Evolutionary conservation across 495 filamentous ascomycete genomes (phyloP).

Genomic region (Lasiosphaeris hirsuta): DNA sequence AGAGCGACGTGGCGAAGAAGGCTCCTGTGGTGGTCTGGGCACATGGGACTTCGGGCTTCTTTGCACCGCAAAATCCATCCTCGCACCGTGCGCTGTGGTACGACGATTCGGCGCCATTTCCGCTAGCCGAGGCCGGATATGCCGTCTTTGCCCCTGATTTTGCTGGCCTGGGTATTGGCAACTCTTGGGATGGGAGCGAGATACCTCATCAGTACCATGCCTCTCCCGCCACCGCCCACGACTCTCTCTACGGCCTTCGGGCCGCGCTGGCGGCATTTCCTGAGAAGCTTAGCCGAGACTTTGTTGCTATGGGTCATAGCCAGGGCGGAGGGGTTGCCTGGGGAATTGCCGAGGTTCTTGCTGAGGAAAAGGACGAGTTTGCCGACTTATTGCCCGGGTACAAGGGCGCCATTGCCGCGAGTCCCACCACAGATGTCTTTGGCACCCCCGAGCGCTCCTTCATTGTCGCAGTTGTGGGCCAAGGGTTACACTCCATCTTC

Average conservation of each 20-base stretch:
- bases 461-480: not conserved
- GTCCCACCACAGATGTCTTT: constrained; percentile 35
- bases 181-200: constrained; percentile 30
- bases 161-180: constrained; percentile 49
- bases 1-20: not conserved
- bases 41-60: constrained; percentile 52
- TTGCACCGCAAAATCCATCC: constrained; percentile 37
- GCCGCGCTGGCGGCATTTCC: constrained; percentile 45
- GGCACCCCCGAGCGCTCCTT: constrained; percentile 17
- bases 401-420: constrained; percentile 39
- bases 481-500: not conserved
- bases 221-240: constrained; percentile 38
- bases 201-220: constrained; percentile 43
- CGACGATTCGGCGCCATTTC: constrained; percentile 20
- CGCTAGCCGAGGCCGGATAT: constrained; percentile 48
- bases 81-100: constrained; percentile 47
- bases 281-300: constrained; percentile 30
- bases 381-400: constrained; percentile 33
- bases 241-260: constrained; percentile 41
- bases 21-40: constrained; percentile 49
- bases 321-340: constrained; percentile 49
- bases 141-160: constrained; percentile 57
- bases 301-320: constrained; percentile 47
- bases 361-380: not conserved
- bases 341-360: constrained; percentile 41